Evolutionary conservation across 768 basidiomycete genomes (phyloP).

Genomic region (Leccinum pellstonianum): DNA sequence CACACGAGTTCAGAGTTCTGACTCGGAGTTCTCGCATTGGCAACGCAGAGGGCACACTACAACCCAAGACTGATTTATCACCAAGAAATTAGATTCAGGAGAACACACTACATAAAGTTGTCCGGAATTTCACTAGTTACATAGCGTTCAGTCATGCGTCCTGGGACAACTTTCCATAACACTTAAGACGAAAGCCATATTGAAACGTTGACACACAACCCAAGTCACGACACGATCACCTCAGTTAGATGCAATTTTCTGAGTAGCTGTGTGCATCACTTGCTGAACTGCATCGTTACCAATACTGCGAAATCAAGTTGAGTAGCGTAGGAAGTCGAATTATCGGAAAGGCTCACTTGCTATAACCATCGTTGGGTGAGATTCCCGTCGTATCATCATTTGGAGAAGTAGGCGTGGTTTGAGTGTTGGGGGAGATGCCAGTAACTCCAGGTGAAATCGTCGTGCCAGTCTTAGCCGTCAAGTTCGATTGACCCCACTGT

Average conservation of each 20-base stretch:
- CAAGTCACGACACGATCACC: background rate
- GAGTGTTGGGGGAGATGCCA: slow-evolving; percentile 28
- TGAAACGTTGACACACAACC: background rate
- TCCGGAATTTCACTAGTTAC: background rate
- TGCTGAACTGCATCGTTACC: slow-evolving; percentile 32
- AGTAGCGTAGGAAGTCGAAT: background rate
- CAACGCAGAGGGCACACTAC: no score
- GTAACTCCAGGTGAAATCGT: slow-evolving; percentile 36
- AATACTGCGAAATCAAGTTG: slow-evolving; percentile 25
- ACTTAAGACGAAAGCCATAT: background rate
- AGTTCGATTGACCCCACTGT: slow-evolving; percentile 56
- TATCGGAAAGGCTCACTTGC: slow-evolving; percentile 28
- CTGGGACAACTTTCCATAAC: background rate
- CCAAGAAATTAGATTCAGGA: slow-evolving; percentile 1
- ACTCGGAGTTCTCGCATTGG: no score
- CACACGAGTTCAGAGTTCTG: background rate
- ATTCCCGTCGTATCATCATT: slow-evolving; percentile 40
- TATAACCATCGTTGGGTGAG: slow-evolving; percentile 71
- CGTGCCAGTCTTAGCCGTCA: slow-evolving; percentile 49
- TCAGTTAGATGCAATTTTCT: slow-evolving; percentile 36
- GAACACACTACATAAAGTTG: background rate
- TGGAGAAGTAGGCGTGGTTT: slow-evolving; percentile 34
- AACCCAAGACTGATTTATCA: background rate
- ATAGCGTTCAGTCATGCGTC: background rate
- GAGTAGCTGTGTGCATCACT: slow-evolving; percentile 32